Conservation (phyloP, 495 filamentous ascomycete genomes). For the Aspergillus kassunensis region DNA sequence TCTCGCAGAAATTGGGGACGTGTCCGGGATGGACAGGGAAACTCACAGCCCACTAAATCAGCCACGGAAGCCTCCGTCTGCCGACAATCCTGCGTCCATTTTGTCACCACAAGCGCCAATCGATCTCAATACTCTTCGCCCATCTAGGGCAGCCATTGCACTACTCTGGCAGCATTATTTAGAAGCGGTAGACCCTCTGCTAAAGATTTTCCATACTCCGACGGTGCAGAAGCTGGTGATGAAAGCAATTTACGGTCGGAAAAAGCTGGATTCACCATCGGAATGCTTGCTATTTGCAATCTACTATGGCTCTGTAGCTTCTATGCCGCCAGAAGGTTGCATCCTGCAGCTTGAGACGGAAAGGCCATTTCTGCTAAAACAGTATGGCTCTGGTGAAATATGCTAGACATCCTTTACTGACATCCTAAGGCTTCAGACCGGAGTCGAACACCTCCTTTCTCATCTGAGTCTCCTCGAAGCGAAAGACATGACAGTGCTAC, state of each 20-base stretch:
- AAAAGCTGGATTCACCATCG: slow-evolving; percentile 19
- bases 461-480: slow-evolving; percentile 61
- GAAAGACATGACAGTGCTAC: slow-evolving; percentile 61
- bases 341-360: slow-evolving; percentile 13
- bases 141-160: slow-evolving; percentile 2
- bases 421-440: slow-evolving; percentile 55
- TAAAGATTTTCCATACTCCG: slow-evolving; percentile 26
- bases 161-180: slow-evolving; percentile 26
- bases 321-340: slow-evolving; percentile 43
- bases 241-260: neutral
- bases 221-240: slow-evolving; percentile 19
- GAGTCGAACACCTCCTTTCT: slow-evolving; percentile 62
- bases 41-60: neutral
- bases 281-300: slow-evolving; percentile 69
- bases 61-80: neutral
- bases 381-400: slow-evolving; percentile 25
- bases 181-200: slow-evolving; percentile 23
- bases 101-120: neutral
- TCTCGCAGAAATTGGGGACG: neutral
- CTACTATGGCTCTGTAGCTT: slow-evolving; percentile 65
- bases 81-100: neutral
- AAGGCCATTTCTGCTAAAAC: slow-evolving; percentile 38
- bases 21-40: neutral
- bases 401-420: slow-evolving; percentile 2
- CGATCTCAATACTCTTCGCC: neutral